These are phyloP conservation scores for Oryza glaberrima DNA, from an alignment of 176 grass and related monocot species.

Conservation along the genomic window DNA sequence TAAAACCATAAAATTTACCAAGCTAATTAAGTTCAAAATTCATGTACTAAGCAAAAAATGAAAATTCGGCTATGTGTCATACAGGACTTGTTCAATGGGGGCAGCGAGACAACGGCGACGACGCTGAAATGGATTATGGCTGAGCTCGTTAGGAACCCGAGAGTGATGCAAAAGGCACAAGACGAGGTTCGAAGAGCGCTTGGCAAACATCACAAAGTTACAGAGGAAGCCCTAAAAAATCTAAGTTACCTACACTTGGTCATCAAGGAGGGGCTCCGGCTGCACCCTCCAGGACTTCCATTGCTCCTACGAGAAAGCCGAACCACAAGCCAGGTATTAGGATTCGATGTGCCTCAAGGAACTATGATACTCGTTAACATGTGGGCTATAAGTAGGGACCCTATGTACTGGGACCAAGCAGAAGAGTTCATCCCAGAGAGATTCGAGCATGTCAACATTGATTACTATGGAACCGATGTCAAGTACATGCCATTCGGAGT, in stretches of 20 bases:
- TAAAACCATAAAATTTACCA: too few relatives aligned
- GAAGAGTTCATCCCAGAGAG: slow-evolving; percentile 32
- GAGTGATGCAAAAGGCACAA: too few relatives aligned
- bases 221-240: neutral
- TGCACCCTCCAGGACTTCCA: slow-evolving; percentile 17
- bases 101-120: too few relatives aligned
- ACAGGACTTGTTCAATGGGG: too few relatives aligned
- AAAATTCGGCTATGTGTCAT: too few relatives aligned
- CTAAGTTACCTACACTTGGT: slow-evolving; percentile 31
- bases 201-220: neutral
- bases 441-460: neutral
- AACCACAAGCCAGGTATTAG: slow-evolving; percentile 10
- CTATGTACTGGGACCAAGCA: neutral
- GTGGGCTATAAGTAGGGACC: slow-evolving; percentile 47
- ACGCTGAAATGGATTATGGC: too few relatives aligned
- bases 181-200: too few relatives aligned
- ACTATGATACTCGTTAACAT: slow-evolving; percentile 26
- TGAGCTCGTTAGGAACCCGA: too few relatives aligned
- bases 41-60: too few relatives aligned
- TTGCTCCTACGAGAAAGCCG: slow-evolving; percentile 7
- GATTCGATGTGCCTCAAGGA: slow-evolving; percentile 36
- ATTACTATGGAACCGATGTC: neutral
- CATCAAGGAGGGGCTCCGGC: slow-evolving; percentile 48
- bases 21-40: too few relatives aligned
- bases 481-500: neutral